Evolutionary conservation across 1,284 basidiomycete genomes (phyloP), one percentile per base, ranked within the genome.

Genomic region (Bondarzewia mesenterica): DNA sequence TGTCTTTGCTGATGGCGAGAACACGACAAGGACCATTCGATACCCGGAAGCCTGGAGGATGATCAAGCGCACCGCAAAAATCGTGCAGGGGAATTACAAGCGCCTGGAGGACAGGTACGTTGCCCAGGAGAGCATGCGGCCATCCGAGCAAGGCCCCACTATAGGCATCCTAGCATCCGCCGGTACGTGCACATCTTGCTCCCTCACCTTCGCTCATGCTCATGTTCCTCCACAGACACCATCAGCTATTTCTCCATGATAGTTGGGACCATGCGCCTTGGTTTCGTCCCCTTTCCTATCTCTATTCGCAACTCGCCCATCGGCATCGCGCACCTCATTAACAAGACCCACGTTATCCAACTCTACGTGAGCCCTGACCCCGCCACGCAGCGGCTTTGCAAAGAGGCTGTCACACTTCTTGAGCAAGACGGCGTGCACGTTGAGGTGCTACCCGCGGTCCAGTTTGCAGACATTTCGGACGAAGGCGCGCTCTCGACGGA

Each of bases 231-330:
- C n/a, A n/a, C n/a, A 58, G 61, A 61, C 42, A 46, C 58, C 15
- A 54, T 60, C 32, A 50, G 52, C 3, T 59, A 52, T 36, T 50
- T 54, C 26, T 51, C 55, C 12, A 25, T 52, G 18, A 39, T 58
- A 3, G 18, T 57, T 7, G 56, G 54, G 22, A 50, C 57, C 23
- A 52, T 58, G 51, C 57, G 48, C 5, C 50, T 53, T 7, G 58
- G 58, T 8, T 54, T 43, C 26, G 42, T 44, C 8, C 50, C 54
- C 6, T 42, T 42, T 22, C 41, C 41, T 2, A 22, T 42, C n/a
- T 42, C 41, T 2, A 42, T 42, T 3, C 41, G 41, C 21, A 42
- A 42, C 25, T 42, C 41, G 8, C 16, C 41, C 3, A 26, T 39
- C 25, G 47, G 25, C 25, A 38, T 46, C 16, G 50, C 46, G 12